A percentile compares a stretch with the other conserved stretches of the same genome.
phyloP scores from a whole-genome alignment of 108 stramenopile species.

The Pseudonitzschia pungens region DNA sequence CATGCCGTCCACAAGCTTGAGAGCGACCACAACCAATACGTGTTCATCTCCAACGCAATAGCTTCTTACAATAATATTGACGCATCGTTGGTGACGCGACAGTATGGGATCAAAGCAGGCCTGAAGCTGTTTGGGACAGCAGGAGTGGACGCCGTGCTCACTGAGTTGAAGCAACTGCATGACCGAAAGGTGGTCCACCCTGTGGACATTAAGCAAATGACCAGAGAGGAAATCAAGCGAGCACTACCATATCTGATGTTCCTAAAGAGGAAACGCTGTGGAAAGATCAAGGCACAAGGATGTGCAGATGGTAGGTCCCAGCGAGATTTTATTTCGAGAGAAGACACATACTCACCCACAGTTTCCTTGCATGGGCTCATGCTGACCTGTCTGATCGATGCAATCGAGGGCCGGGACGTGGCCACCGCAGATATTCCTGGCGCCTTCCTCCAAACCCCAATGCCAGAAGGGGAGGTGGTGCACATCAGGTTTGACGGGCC shows the following conservation, averaged over 20 bases:
- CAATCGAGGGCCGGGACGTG: conserved; percentile 34
- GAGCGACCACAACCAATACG: neutral
- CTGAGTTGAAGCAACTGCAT: neutral
- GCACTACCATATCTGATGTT: neutral
- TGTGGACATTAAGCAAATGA: neutral
- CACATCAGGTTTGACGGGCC: too few relatives aligned
- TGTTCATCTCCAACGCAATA: neutral
- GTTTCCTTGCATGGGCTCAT: neutral
- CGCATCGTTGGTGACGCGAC: neutral
- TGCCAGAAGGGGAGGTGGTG: neutral
- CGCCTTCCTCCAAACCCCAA: conserved; percentile 39
- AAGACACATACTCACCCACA: neutral
- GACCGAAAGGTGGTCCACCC: neutral
- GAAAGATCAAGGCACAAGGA: neutral
- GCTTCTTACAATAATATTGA: neutral
- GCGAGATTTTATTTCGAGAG: neutral
- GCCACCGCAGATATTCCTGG: conserved; percentile 35
- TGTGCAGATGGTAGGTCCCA: neutral
- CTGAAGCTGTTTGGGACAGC: neutral
- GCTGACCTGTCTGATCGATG: conserved; percentile 28
- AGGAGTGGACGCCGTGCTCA: neutral
- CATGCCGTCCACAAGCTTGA: neutral
- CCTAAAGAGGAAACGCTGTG: neutral
- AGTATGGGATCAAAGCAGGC: neutral
- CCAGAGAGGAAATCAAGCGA: neutral